Base-by-base conservation (phyloP, 1,284 basidiomycete genomes). In the Ustilago sp. region DNA sequence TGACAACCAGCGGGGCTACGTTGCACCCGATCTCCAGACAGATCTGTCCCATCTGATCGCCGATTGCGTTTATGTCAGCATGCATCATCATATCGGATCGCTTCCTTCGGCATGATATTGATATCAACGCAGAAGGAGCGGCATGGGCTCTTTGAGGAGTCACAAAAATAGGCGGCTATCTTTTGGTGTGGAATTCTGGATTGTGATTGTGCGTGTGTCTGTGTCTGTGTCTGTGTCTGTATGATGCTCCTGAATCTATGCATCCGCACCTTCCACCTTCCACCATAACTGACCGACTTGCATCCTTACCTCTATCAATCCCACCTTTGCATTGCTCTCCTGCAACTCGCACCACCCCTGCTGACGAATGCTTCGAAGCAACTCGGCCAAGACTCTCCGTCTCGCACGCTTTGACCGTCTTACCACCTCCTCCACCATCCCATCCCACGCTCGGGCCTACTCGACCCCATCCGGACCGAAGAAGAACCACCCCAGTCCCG, bases 401-500 rank as follows among this genome's bases (percentile, higher is more conserved):
- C 36, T 59, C 23, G 55, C 60, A 63, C 70, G 70, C 69, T 63
- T 66, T 72, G 59, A 66, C 51, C 63, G 63, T 41, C 69, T 72
- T 23, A 59, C 61, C 48, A 28, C 59, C 15, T 23, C 47, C 17
- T 23, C 47, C 11, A 13, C 48, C 52, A 35, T 36, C 13, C 13
- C 68, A 23, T 7, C 53, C 4, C 36, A 57, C 35, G 69, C 58
- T 41, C 56, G 68, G 13, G 43, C 64, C 55, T 66, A 63, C 55
- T 64, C 53, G 11, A 54, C 54, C n/a, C 38, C 47, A 32, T 51
- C 67, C 36, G 51, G 34, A n/a, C 72, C 66, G 41, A 63, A 62
- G 38, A 69, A 66, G 57, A 64, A 75, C 59, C 75, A 77, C 35
- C 81, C 80, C 1, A 80, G 74, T 48, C 83, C 81, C n/a, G 36